phyloP scores from a whole-genome alignment of 73 alveolate genomes.

The Stentor coeruleus region DNA sequence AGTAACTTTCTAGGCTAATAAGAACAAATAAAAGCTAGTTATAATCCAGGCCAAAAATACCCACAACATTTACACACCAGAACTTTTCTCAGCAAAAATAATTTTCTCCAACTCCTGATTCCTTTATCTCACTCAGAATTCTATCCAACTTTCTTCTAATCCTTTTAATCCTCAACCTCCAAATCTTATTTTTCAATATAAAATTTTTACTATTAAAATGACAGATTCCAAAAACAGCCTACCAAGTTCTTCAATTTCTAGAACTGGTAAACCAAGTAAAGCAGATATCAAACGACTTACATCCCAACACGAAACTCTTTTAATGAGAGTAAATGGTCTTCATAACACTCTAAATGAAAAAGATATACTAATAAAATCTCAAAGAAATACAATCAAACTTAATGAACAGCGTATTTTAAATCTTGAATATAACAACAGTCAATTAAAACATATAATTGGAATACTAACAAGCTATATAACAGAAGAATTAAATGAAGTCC shows the following conservation, averaged over 20 bases:
- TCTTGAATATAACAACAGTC: not conserved
- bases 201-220: not conserved
- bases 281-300: not conserved
- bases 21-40: too few species aligned
- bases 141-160: not conserved
- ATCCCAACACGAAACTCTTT: not conserved
- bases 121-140: not conserved
- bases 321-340: not conserved
- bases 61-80: not conserved
- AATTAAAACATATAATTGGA: not conserved
- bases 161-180: not conserved
- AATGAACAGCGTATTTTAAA: not conserved
- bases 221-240: constrained; percentile 19
- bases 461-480: constrained; percentile 1
- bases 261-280: not conserved
- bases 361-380: not conserved
- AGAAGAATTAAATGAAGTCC: not conserved
- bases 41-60: too few species aligned
- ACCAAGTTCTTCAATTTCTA: not conserved
- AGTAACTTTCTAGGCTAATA: too few species aligned
- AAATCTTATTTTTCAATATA: too few species aligned
- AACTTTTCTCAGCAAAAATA: not conserved
- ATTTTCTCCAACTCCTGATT: not conserved
- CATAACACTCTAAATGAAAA: not conserved
- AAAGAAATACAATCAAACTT: constrained; percentile 2